A percentile compares a stretch with the other conserved stretches of the same genome.
These are phyloP conservation scores for Allantophomopsis lycopodina DNA, from an alignment of 2,329 filamentous ascomycete species.

Conservation along the genomic window DNA sequence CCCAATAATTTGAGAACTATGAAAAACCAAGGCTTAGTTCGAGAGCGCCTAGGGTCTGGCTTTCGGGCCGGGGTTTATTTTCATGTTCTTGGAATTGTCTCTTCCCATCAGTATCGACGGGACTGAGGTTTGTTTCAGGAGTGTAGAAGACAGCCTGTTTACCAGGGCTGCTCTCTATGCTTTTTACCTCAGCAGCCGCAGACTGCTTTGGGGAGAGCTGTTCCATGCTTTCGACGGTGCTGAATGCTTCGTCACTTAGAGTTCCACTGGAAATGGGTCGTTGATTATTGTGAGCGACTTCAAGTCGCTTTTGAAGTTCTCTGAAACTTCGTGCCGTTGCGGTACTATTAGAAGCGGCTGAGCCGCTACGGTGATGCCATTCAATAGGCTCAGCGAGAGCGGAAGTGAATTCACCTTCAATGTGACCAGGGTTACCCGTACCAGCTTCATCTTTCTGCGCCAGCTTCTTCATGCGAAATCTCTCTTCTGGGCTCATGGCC, in stretches of 20 bases:
- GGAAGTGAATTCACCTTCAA: conserved; percentile 35
- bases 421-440: conserved; percentile 7
- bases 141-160: conserved; percentile 16
- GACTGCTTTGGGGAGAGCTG: too few relatives aligned
- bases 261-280: conserved; percentile 10
- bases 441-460: conserved; percentile 25
- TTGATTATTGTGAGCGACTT: conserved; percentile 38
- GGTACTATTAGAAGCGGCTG: conserved; percentile 50
- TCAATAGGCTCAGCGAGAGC: conserved; percentile 29
- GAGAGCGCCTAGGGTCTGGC: too few relatives aligned
- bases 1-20: too few relatives aligned
- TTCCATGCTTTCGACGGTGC: conserved; percentile 22
- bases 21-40: too few relatives aligned
- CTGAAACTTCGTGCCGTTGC: conserved; percentile 53
- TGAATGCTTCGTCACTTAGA: too few relatives aligned
- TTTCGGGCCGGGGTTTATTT: too few relatives aligned
- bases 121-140: conserved; percentile 8
- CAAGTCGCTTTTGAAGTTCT: conserved; percentile 47
- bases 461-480: conserved; percentile 48
- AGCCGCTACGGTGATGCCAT: conserved; percentile 36
- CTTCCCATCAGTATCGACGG: neutral
- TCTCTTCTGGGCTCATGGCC: conserved; percentile 60
- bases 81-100: too few relatives aligned
- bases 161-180: conserved; percentile 6
- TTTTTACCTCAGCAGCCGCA: conserved; percentile 6